Evolutionary conservation across 106 monocot species (phyloP).

Genomic region (Iris macrosiphon): DNA sequence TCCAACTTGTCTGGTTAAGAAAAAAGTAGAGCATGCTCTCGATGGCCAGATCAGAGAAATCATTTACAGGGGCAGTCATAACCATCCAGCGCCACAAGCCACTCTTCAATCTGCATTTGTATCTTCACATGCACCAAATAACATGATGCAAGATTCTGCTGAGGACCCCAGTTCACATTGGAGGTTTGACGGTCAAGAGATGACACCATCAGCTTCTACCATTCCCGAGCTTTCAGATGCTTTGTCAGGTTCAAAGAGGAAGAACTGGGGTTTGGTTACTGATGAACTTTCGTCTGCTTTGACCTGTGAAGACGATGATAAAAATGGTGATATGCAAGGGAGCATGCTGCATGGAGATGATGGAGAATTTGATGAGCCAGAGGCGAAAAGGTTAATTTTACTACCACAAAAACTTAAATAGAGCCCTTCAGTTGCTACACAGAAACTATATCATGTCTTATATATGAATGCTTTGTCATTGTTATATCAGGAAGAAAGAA

Average conservation of each 20-base stretch:
- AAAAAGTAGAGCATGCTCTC: constrained; percentile 23
- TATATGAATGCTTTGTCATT: background rate
- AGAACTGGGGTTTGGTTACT: no score
- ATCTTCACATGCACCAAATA: constrained; percentile 1
- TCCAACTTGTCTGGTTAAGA: constrained; percentile 33
- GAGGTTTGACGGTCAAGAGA: background rate
- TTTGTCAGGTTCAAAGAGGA: no score
- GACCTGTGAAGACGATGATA: constrained; percentile 4
- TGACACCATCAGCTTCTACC: background rate
- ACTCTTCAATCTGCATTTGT: constrained; percentile 7
- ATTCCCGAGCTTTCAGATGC: background rate
- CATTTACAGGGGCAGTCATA: constrained; percentile 29
- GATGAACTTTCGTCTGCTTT: background rate
- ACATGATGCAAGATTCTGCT: constrained; percentile 1
- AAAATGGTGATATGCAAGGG: constrained; percentile 1
- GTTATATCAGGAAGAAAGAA: constrained; percentile 9
- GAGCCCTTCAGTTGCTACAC: background rate
- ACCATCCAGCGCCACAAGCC: constrained; percentile 24
- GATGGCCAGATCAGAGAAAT: constrained; percentile 31
- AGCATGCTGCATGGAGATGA: constrained; percentile 2
- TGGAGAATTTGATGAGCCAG: constrained; percentile 13
- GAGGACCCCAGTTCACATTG: background rate
- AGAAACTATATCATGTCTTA: background rate
- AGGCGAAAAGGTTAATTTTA: constrained; percentile 11
- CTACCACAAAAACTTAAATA: background rate